These are phyloP conservation scores for Phytopythium litorale DNA, from an alignment of 352 stramenopile species.

Conservation along the genomic window DNA sequence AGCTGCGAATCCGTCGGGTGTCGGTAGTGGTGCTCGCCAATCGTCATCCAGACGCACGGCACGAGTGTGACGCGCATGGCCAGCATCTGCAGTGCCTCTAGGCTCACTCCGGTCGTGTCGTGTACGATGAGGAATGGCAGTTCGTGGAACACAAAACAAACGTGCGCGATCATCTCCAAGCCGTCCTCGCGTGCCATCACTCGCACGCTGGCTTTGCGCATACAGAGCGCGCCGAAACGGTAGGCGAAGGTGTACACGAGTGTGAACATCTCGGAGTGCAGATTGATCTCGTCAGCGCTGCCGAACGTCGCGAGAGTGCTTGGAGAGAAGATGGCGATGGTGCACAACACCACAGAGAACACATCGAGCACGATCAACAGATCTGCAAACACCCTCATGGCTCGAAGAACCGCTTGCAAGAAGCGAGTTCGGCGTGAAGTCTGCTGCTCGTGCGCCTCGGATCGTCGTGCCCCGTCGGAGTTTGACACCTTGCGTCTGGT, in stretches of 20 bases:
- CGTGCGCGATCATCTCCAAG: conserved; percentile 24
- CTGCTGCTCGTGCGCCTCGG: neutral
- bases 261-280: conserved; percentile 17
- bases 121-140: conserved; percentile 29
- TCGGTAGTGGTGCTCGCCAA: conserved; percentile 23
- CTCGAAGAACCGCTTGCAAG: neutral
- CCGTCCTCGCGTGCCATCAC: conserved; percentile 19
- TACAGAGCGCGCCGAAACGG: conserved; percentile 14
- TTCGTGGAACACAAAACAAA: conserved; percentile 29
- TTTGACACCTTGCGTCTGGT: neutral
- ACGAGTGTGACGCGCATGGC: conserved; percentile 29
- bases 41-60: conserved; percentile 34
- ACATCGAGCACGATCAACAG: conserved; percentile 23
- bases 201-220: conserved; percentile 13
- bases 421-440: neutral
- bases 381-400: conserved; percentile 15
- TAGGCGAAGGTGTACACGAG: conserved; percentile 33
- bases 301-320: neutral
- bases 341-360: conserved; percentile 11
- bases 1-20: neutral
- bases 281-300: conserved; percentile 14
- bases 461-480: too few species aligned
- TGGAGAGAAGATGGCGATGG: conserved; percentile 17
- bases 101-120: conserved; percentile 13
- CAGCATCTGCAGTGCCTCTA: conserved; percentile 28